Base-by-base conservation (phyloP, 306 rosid species). In the Trichosanthes truncata region DNA sequence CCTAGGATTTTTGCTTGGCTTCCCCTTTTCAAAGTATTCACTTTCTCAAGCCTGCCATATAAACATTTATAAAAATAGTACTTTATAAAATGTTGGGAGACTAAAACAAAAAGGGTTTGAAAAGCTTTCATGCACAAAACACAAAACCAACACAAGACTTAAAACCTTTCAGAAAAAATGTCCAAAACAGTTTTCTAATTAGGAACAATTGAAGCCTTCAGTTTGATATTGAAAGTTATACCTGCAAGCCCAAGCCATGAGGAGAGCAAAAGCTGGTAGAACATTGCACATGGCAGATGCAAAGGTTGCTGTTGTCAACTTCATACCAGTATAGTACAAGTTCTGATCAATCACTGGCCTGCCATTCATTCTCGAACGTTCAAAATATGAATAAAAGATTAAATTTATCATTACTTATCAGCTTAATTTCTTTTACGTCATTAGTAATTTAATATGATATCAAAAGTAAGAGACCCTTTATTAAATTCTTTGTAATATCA, bases 1-100 rank as follows among this genome's bases (percentile, higher is more conserved):
- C 89, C 85, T 36, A 60, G 2, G 4, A 87, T 48, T 78, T 86
- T 90, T 69, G 87, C 90, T 52, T 62, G 85, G 85, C 92, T 78
- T 13, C 79, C 80, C 49, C 78, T 31, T n/a, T 81, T 86, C 81
- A 79, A 68, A 18, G 88, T 49, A 3, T 84, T 55, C 14, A 88
- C 87, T 45, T 78, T 84, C 87, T 90, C 90, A 51, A 90, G 85
- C 83, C 94, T 90, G 52, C 41, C 82, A 74, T 78, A 43, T 52
- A 12, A 69, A 69, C 5, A 21, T 41, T 41, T 36, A 15, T 59
- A 10, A 29, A 29, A 29, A 29, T 29, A 29, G 33, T 57, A 36
- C 57, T 52, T 18, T 5, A 57, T 57, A 23, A 31, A 13, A 48
- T 46, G 15, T 46, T 46, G 52, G 17, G 52, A 11, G 52, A 46